phyloP scores from a whole-genome alignment of 1,139 yeast species.

The Protomyces gravidus region DNA sequence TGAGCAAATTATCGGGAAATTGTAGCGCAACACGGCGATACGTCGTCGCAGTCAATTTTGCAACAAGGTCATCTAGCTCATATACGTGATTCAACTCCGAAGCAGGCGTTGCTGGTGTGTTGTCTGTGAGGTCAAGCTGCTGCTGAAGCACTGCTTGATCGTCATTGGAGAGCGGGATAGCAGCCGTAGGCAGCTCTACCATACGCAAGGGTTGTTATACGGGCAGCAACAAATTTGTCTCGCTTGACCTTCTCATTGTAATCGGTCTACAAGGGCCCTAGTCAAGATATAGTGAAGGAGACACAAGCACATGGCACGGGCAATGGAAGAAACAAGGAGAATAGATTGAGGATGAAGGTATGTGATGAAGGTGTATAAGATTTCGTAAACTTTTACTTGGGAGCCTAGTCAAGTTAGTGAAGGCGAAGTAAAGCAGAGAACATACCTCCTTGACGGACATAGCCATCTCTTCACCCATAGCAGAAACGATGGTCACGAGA shows the following conservation, averaged over 20 bases:
- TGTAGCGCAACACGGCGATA: constrained; percentile 59
- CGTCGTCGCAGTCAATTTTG: not conserved
- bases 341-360: not conserved
- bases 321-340: not conserved
- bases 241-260: too few species aligned
- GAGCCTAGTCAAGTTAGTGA: not conserved
- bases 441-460: constrained; percentile 19
- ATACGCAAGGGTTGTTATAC: not conserved
- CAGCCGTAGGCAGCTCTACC: not conserved
- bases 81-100: constrained; percentile 20
- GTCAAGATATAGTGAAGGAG: not conserved
- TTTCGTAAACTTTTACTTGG: not conserved
- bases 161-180: constrained; percentile 17
- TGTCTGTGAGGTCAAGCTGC: not conserved
- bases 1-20: constrained; percentile 76
- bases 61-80: constrained; percentile 17
- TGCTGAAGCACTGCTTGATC: constrained; percentile 11
- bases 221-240: too few species aligned
- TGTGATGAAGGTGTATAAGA: not conserved
- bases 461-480: constrained; percentile 85
- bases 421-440: not conserved
- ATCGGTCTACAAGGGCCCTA: not conserved
- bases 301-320: not conserved
- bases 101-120: constrained; percentile 1
- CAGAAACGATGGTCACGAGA: constrained; percentile 88